Evolutionary conservation across 2,329 filamentous ascomycete species (phyloP).

Genomic region (Huntiella bhutanensis): DNA sequence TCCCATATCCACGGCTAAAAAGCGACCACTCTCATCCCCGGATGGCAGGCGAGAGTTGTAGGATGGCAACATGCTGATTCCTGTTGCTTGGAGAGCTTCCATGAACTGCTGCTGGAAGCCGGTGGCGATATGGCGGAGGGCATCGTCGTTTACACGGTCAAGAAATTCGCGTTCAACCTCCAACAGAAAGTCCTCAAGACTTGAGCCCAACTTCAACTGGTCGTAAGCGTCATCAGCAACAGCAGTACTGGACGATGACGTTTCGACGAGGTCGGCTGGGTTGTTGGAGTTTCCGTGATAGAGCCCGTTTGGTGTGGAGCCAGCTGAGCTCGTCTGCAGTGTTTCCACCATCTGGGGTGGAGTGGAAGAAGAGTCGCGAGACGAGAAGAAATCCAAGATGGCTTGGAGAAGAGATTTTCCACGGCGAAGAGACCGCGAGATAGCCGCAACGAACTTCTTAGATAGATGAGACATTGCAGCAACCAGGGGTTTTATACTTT

Average conservation of each 20-base stretch:
- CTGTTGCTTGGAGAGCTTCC: slow-evolving; percentile 30
- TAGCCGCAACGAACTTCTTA: slow-evolving; percentile 33
- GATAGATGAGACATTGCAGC: slow-evolving; percentile 33
- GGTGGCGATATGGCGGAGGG: slow-evolving; percentile 27
- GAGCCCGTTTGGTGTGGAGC: not conserved
- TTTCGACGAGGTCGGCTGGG: slow-evolving; percentile 3
- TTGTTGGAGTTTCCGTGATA: not conserved
- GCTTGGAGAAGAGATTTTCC: slow-evolving; percentile 41
- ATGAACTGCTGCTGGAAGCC: slow-evolving; percentile 36
- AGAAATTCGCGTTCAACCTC: slow-evolving; percentile 36
- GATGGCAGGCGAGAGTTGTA: slow-evolving; percentile 45
- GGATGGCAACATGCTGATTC: slow-evolving; percentile 44
- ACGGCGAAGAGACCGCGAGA: slow-evolving; percentile 36
- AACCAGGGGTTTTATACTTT: too few relatives aligned
- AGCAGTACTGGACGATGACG: slow-evolving; percentile 9
- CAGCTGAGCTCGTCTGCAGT: not conserved
- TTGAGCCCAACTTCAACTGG: slow-evolving; percentile 10
- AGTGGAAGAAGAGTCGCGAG: slow-evolving; percentile 14
- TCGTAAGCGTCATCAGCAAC: slow-evolving; percentile 5
- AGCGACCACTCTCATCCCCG: slow-evolving; percentile 40
- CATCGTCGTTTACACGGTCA: slow-evolving; percentile 25
- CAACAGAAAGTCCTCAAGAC: slow-evolving; percentile 32
- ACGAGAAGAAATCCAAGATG: slow-evolving; percentile 20
- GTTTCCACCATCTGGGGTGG: slow-evolving; percentile 16
- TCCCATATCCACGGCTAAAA: slow-evolving; percentile 47